phyloP scores from a whole-genome alignment of 2,329 filamentous ascomycete genomes.

The Thermochaetoides dissita region DNA sequence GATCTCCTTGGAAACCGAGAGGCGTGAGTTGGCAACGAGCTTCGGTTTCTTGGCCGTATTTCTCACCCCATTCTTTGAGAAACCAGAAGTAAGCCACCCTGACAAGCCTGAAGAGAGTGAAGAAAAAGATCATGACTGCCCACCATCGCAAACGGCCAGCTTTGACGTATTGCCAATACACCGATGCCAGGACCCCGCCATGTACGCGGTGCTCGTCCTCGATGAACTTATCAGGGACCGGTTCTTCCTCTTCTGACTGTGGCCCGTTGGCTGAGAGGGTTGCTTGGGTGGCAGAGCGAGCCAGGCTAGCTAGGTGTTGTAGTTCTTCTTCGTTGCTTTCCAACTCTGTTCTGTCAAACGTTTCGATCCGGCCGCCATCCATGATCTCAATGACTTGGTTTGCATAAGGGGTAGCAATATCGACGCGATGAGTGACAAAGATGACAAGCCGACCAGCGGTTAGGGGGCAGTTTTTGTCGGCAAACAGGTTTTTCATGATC shows the following conservation, averaged over 20 bases:
- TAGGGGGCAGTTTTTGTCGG: slow-evolving; percentile 16
- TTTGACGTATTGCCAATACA: slow-evolving; percentile 78
- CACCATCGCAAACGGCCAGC: slow-evolving; percentile 66
- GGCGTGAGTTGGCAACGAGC: slow-evolving; percentile 1
- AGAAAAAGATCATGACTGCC: slow-evolving; percentile 47
- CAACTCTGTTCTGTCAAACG: slow-evolving; percentile 19
- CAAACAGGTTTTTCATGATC: slow-evolving; percentile 47
- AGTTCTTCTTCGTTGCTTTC: slow-evolving; percentile 15
- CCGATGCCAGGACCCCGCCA: slow-evolving; percentile 58
- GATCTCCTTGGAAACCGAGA: background rate
- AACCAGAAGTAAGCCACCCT: slow-evolving; percentile 63
- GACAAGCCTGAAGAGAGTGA: slow-evolving; percentile 48
- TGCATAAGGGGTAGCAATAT: slow-evolving; percentile 60
- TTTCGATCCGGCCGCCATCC: slow-evolving; percentile 38
- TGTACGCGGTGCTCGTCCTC: slow-evolving; percentile 63
- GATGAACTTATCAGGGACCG: slow-evolving; percentile 60
- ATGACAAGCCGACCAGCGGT: slow-evolving; percentile 52
- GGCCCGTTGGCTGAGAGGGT: slow-evolving; percentile 21
- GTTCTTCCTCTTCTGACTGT: slow-evolving; percentile 31
- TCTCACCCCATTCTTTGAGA: slow-evolving; percentile 75
- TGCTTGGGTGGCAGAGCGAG: slow-evolving; percentile 9
- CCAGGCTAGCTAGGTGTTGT: slow-evolving; percentile 9
- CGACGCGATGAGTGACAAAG: slow-evolving; percentile 69
- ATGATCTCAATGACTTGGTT: slow-evolving; percentile 59
- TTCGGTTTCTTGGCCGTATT: slow-evolving; percentile 34